A percentile compares a stretch with the other conserved stretches of the same genome.
phyloP scores from a whole-genome alignment of 2,329 filamentous ascomycete genomes.

The Trichoderma polysporum region DNA sequence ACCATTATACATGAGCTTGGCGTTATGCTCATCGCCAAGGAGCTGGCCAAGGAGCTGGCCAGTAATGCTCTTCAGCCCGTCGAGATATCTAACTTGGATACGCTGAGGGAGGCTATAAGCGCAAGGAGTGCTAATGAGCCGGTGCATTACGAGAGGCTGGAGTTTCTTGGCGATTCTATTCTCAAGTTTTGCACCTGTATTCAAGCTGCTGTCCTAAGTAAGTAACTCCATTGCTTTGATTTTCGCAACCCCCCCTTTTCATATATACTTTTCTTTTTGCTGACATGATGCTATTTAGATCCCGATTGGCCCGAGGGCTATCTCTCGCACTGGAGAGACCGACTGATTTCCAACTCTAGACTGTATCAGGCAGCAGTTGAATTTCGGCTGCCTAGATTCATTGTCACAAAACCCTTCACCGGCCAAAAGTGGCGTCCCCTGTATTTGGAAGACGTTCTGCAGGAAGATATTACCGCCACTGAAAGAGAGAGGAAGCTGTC shows the following conservation, averaged over 20 bases:
- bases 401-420: constrained; percentile 67
- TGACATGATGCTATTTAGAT: constrained; percentile 43
- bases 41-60: constrained; percentile 44
- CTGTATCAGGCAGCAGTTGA: constrained; percentile 65
- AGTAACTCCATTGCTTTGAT: constrained; percentile 27
- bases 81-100: constrained; percentile 50
- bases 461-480: constrained; percentile 14
- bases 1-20: constrained; percentile 71
- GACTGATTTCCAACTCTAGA: constrained; percentile 71
- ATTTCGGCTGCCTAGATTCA: constrained; percentile 67
- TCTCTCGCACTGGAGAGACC: constrained; percentile 66
- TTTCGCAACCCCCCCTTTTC: not conserved
- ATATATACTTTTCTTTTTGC: not conserved
- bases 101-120: constrained; percentile 69
- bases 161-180: constrained; percentile 83
- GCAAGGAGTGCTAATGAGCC: constrained; percentile 59
- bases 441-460: constrained; percentile 48
- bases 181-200: constrained; percentile 73
- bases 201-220: constrained; percentile 58
- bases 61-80: constrained; percentile 40
- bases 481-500: constrained; percentile 49
- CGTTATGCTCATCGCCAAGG: constrained; percentile 59
- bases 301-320: constrained; percentile 73
- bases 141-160: constrained; percentile 76
- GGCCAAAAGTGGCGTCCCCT: constrained; percentile 70